Conservation (phyloP, 192 early-diverging fungal species). For the Gonapodya prolifera region DNA sequence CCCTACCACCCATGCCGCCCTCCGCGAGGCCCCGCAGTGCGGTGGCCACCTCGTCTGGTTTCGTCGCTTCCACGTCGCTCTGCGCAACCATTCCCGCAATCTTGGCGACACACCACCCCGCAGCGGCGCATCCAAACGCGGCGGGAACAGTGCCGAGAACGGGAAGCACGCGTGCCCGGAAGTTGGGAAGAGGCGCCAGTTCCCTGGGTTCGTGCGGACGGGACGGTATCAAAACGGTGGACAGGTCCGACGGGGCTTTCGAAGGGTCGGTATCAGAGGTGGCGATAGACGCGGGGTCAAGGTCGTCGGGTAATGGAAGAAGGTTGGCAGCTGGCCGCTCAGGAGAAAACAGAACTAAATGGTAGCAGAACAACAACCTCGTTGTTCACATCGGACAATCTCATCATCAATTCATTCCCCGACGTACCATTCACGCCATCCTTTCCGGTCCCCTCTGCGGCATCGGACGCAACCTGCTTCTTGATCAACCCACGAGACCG, state of each 20-base stretch:
- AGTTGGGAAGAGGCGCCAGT: slow-evolving; percentile 84
- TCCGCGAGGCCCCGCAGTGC: not conserved
- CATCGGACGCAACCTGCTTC: not conserved
- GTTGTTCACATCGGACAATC: no score
- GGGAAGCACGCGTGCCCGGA: slow-evolving; percentile 72
- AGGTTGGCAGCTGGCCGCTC: slow-evolving; percentile 87
- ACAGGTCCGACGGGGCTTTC: not conserved
- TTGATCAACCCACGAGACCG: slow-evolving; percentile 21
- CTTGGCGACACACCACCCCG: slow-evolving; percentile 13
- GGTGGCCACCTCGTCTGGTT: not conserved
- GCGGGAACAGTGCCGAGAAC: slow-evolving; percentile 84
- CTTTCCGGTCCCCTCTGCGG: slow-evolving; percentile 24
- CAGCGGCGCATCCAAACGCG: slow-evolving; percentile 88
- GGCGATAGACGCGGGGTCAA: slow-evolving; percentile 33
- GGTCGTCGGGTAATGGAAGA: slow-evolving; percentile 76
- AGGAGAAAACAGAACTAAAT: slow-evolving; percentile 85
- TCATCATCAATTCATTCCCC: no score
- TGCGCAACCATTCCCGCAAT: not conserved
- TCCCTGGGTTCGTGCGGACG: slow-evolving; percentile 21
- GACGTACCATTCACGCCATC: slow-evolving; percentile 41
- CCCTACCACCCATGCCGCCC: not conserved
- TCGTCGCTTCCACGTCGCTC: not conserved
- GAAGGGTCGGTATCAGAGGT: slow-evolving; percentile 32
- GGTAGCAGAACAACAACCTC: no score
- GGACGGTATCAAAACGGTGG: not conserved